phyloP scores from a whole-genome alignment of 129 eudicot species.

The Arctium lappa region DNA sequence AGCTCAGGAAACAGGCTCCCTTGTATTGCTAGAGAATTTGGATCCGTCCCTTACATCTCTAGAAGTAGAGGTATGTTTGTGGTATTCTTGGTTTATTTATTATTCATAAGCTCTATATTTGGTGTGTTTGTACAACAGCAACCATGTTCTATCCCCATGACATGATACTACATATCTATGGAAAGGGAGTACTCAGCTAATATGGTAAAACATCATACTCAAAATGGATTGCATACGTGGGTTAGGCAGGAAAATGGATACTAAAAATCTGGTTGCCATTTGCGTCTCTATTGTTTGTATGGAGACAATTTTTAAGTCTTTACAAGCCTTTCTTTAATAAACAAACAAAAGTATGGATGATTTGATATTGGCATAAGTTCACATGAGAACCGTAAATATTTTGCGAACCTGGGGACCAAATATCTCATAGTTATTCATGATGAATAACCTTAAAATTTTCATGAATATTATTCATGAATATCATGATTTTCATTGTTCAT shows the following conservation, averaged over 20 bases:
- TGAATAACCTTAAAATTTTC: background rate
- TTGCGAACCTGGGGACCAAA: background rate
- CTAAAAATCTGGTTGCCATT: background rate
- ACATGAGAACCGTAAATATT: background rate
- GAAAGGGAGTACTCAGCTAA: too few species aligned
- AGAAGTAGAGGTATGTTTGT: slow-evolving; percentile 58
- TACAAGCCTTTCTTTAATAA: background rate
- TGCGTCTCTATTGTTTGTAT: background rate
- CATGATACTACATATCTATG: background rate
- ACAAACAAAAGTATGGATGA: background rate
- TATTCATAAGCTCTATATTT: background rate
- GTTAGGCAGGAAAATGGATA: background rate
- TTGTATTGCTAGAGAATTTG: slow-evolving; percentile 53
- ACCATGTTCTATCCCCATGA: background rate
- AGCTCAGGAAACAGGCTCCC: slow-evolving; percentile 40
- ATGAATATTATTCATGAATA: background rate
- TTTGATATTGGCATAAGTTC: background rate
- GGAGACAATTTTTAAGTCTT: background rate
- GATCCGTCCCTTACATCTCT: slow-evolving; percentile 47
- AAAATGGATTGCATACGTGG: background rate
- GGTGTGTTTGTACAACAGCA: background rate
- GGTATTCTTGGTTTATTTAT: background rate
- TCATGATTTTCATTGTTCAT: background rate
- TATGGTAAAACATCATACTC: too few species aligned
- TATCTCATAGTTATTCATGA: background rate